A percentile compares a stretch with the other conserved stretches of the same genome.
Evolutionary conservation across 2,329 filamentous ascomycete genomes (phyloP).

Genomic region (Monosporascus sp.): DNA sequence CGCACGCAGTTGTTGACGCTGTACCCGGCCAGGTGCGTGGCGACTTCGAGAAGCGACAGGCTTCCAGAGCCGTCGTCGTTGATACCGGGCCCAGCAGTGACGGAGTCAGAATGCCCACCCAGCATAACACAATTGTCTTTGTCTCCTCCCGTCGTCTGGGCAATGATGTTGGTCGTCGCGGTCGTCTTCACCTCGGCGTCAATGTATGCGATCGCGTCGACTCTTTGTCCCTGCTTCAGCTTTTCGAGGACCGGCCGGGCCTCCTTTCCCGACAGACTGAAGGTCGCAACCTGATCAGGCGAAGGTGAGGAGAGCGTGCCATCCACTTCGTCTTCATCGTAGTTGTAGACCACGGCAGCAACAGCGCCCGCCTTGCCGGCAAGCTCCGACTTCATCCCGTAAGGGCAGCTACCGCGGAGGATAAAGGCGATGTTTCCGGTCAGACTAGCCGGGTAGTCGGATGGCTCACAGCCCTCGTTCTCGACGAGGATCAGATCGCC

Average conservation of each 20-base stretch:
- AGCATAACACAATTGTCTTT: conserved; percentile 61
- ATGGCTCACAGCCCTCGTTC: conserved; percentile 58
- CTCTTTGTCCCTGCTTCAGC: conserved; percentile 44
- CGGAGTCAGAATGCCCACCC: conserved; percentile 60
- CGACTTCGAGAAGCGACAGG: conserved; percentile 57
- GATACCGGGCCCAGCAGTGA: conserved; percentile 63
- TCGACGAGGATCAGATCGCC: conserved; percentile 56
- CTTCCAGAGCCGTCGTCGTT: conserved; percentile 74
- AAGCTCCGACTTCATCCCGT: conserved; percentile 64
- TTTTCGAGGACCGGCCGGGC: conserved; percentile 52
- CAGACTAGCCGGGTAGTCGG: conserved; percentile 58
- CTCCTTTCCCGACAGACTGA: conserved; percentile 58
- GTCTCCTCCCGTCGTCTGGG: conserved; percentile 55
- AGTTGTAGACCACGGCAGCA: conserved; percentile 72
- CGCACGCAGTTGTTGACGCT: conserved; percentile 60
- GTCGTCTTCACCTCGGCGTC: conserved; percentile 52
- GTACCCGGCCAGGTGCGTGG: conserved; percentile 53
- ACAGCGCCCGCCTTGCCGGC: conserved; percentile 66
- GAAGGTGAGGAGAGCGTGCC: conserved; percentile 65
- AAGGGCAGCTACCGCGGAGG: conserved; percentile 64
- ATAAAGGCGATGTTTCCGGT: conserved; percentile 66
- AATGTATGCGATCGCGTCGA: conserved; percentile 56
- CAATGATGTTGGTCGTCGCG: conserved; percentile 55
- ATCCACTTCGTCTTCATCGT: conserved; percentile 54
- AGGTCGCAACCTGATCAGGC: conserved; percentile 59